Evolutionary conservation across 768 basidiomycete species (phyloP).

Genomic region (Podaxis rugospora): DNA sequence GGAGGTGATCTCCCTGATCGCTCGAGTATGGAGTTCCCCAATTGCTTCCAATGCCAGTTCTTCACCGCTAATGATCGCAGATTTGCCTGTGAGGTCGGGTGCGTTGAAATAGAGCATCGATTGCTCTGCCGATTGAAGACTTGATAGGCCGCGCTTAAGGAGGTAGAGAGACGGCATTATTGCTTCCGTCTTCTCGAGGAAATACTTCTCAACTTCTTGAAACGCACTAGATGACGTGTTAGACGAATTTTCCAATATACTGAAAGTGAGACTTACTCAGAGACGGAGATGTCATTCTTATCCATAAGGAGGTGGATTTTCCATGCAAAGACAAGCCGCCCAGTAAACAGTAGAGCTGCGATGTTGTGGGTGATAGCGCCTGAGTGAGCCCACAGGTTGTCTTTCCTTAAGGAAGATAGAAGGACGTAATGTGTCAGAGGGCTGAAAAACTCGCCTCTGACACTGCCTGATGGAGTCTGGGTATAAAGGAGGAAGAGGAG

Average conservation of each 20-base stretch:
- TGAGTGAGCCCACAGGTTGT: conserved; percentile 3
- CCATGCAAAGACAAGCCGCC: conserved; percentile 8
- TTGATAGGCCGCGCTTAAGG: conserved; percentile 6
- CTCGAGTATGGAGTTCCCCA: neutral
- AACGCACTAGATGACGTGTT: neutral
- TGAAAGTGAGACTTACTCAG: no score
- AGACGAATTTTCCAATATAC: no score
- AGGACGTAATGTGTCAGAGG: conserved; percentile 4
- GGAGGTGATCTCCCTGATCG: neutral
- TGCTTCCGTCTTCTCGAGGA: neutral
- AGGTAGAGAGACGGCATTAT: conserved; percentile 14
- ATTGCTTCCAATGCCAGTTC: neutral
- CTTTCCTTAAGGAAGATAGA: conserved; percentile 1
- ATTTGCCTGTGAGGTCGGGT: neutral
- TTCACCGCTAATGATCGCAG: neutral
- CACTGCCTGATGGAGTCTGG: neutral
- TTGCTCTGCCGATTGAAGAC: conserved; percentile 14
- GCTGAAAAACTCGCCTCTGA: neutral
- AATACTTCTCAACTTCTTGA: neutral
- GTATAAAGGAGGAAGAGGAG: neutral
- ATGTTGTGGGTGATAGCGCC: conserved; percentile 14
- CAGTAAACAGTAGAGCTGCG: conserved; percentile 7
- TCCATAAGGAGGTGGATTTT: neutral
- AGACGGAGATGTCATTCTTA: no score
- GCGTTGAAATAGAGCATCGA: conserved; percentile 2